Base-by-base conservation (phyloP, 208 protist genomes). In the Trypanosoma platydactyli region DNA sequence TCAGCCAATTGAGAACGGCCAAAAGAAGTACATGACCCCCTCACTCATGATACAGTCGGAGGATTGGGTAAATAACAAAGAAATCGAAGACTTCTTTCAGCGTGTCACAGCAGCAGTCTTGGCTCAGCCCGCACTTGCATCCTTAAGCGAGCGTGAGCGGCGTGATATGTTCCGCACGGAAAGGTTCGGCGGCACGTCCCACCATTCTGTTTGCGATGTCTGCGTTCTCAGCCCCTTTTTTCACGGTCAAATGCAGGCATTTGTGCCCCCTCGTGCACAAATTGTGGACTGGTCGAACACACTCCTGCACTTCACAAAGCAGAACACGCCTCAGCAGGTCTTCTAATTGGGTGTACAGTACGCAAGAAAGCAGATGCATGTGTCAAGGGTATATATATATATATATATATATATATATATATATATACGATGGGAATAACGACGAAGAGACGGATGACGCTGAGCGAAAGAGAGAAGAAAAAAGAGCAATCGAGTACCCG, bases 21-120 rank as follows among this genome's bases (percentile, higher is more conserved):
- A 58, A 7, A 61, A 71, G 44, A 25, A 29, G 20, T 83, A 78
- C 53, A 79, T 69, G 20, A 85, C 77, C 3, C 88, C 88, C 9
- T 86, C 84, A 1, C 71, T 88, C 6, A 74, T 77, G 53, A 54
- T 91, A 52, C 82, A 90, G 53, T 91, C 88, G 0, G 79, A 92
- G 50, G 50, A 44, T 16, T 92, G 88, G 83, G 50, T 78, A 27
- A 59, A 63, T 0, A 55, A 74, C 51, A 54, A 63, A 45, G 61
- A 61, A 35, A 77, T 65, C 38, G 83, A 69, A 71, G 41, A 80
- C 5, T 87, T 90, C 51, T 89, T 89, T 56, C 38, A 54, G 4
- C 35, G 63, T 0, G 40, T 84, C 3, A 56, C 61, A 16, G 54
- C 22, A 3, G 41, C 70, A 2, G 52, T 89, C 15, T 58, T 57